Evolutionary conservation across 129 eudicot genomes (phyloP), one percentile per base, ranked within the genome.

Genomic region (Escallonia rubra): DNA sequence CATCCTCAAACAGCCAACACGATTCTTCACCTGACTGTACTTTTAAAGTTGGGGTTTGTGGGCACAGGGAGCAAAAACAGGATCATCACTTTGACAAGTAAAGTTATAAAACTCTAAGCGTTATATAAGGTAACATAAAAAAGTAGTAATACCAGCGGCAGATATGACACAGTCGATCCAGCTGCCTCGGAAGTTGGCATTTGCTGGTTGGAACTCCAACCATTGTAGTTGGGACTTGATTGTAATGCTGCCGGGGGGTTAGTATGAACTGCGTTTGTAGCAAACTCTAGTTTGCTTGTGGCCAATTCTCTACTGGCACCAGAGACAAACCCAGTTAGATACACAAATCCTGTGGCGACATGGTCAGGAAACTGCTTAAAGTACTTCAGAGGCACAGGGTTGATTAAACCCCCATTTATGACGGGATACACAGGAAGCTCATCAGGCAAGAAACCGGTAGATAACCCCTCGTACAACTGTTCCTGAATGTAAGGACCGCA

Each of bases 401-500:
- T 89, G 44, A 68, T 70, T 39, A 89, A 57, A 70, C 67, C 71
- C 74, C 96, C 95, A 69, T 82, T 66, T 61, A 84, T 10, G 40
- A 93, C 42, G 8, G 99, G 99, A 73, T 93, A 93, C 41, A 93
- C 95, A 52, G 63, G 87, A 62, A 93, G 95, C 67, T 84, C 93
- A 38, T 78, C 92, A 2, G 99, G 99, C 64, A 93, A 73, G 74
- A 82, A 93, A 38, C 94, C 90, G 60, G 92, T 75, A 9, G 89
- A 76, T 9, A 93, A 72, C 53, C 99, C 99, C 65, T 93, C 99
- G 58, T 66, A 86, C 53, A 93, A 77, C 66, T 93, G 99, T 71
- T 93, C 86, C 63, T 80, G 84, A 14, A 89, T 82, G 64, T 93
- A 93, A 13, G 99, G 99, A 3, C 99, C 99, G 46, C 96, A 89